Conservation (phyloP, 331 rosid genomes). For the Malus hybrid region DNA sequence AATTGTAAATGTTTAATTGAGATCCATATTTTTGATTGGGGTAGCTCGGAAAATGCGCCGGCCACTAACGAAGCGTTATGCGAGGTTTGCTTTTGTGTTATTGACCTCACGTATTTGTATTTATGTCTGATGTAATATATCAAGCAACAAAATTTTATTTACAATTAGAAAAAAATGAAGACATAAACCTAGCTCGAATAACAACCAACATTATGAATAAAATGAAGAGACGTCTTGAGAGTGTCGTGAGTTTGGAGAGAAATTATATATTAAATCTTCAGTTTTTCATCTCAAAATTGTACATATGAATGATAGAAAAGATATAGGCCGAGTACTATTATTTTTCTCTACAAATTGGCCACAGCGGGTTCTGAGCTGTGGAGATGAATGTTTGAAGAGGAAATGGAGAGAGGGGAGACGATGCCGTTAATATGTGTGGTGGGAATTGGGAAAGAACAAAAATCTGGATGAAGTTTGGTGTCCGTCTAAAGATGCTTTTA, state of each 20-base stretch:
- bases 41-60: background rate
- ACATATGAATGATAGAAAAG: background rate
- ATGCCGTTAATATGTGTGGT: slow-evolving; percentile 27
- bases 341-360: background rate
- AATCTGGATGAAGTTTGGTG: slow-evolving; percentile 24
- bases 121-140: background rate
- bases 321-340: background rate
- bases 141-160: too few relatives aligned
- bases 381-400: background rate
- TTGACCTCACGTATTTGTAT: background rate
- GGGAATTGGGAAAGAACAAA: slow-evolving; percentile 33
- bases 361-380: slow-evolving; percentile 3
- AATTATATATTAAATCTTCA: background rate
- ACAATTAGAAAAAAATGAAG: too few relatives aligned
- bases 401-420: slow-evolving; percentile 11
- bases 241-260: too few relatives aligned
- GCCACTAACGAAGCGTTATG: too few relatives aligned
- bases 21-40: background rate
- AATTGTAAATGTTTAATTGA: background rate
- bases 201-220: too few relatives aligned
- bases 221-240: too few relatives aligned
- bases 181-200: too few relatives aligned
- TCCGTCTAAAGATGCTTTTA: slow-evolving; percentile 27
- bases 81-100: too few relatives aligned
- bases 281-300: background rate